These are phyloP conservation scores for Xenoacremonium recifei DNA, from an alignment of 2,329 filamentous ascomycete species.

Conservation along the genomic window DNA sequence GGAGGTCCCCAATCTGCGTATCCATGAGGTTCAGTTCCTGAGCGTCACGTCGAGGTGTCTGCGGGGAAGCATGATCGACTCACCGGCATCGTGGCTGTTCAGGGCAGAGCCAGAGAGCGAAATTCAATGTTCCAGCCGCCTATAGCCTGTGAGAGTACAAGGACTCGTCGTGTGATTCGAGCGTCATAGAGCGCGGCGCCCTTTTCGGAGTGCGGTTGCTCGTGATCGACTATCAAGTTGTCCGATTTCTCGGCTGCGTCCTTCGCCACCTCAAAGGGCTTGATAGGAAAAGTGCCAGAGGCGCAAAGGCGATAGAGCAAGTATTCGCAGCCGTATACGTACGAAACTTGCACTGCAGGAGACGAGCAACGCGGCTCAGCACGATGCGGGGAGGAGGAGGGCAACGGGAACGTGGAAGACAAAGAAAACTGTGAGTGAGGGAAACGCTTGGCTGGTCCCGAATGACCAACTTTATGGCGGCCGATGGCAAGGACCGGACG, in stretches of 20 bases:
- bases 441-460: no score
- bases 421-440: constrained; percentile 18
- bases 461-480: constrained; percentile 25
- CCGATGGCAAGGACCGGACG: constrained; percentile 22
- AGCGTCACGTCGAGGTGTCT: constrained; percentile 3
- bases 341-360: constrained; percentile 17
- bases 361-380: constrained; percentile 20
- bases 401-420: constrained; percentile 19
- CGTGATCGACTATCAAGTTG: constrained; percentile 28
- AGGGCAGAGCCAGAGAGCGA: no score
- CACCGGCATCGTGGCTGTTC: constrained; percentile 31
- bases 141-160: no score
- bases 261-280: no score
- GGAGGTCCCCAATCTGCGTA: constrained; percentile 34
- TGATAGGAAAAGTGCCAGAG: no score
- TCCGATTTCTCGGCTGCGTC: constrained; percentile 9
- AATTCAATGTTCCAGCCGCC: no score
- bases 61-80: no score
- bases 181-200: no score
- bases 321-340: constrained; percentile 18
- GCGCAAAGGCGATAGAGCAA: constrained; percentile 21
- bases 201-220: no score
- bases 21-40: constrained; percentile 19
- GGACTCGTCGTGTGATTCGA: no score
- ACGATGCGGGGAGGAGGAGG: constrained; percentile 18